Evolutionary conservation across 805 yeast species (phyloP), one percentile per base, ranked within the genome.

Genomic region (Ogataea ganodermae): DNA sequence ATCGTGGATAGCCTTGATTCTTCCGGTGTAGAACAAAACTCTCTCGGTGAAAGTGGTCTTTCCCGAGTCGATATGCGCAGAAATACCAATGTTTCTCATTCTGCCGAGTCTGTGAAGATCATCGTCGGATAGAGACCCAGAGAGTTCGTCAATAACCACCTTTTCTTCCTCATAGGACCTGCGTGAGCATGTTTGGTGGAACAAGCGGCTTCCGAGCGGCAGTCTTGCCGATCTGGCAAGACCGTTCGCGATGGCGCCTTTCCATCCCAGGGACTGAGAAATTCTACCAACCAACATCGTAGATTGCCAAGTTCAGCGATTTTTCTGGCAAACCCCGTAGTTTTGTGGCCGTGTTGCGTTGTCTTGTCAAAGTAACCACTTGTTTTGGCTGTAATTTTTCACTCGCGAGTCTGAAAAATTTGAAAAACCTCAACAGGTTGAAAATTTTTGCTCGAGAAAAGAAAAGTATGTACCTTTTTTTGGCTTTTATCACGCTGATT

Each of bases 41-140:
- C 99, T 86, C 71, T 94, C 99, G 13, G 98, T 94, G 70, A 94
- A 94, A 0, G 99, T 94, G 41, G 99, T 94, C 65, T 94, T 94
- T 50, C 99, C 99, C 3, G 97, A 89, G 67, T 94, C 99, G 61
- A 94, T 94, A 68, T 94, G 99, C 8, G 99, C 99, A 13, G 97
- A 89, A 48, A 94, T 89, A 68, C 99, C 99, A 57, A 94, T 94
- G 67, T 94, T 94, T 69, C 99, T 80, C 80, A 91, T 78, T 44
- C 76, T 73, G 6, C 69, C 59, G 16, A 88, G 72, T 24, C 83
- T 73, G 9, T 64, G 56, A 6, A 72, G 46, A 61, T 87, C 95
- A 23, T 65, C 68, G 18, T 74, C 79, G 2, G 80, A 69, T 49
- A 87, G 67, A 3, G 63, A 56, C 6, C 60, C 61, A 51, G 76